Base-by-base conservation (phyloP, 2,329 filamentous ascomycete species). In the Venturiaceae sp. region DNA sequence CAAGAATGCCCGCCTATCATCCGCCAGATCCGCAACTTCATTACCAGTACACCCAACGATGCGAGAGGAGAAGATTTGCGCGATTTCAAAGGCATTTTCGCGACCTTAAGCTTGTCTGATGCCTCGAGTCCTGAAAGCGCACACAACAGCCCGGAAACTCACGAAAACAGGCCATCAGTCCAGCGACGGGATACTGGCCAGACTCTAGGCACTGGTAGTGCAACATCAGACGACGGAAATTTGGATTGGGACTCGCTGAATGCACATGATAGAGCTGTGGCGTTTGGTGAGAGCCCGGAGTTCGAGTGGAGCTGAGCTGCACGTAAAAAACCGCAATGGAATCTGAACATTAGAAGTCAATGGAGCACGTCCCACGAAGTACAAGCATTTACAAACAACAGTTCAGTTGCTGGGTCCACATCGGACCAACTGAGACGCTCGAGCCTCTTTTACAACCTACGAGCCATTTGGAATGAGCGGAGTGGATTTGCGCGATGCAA, bases 1-100 rank as follows among this genome's bases (percentile, higher is more conserved):
- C 83, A 90, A 62, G 87, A 92, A 74, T 88, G 88, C 65, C 86
- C 83, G 11, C 81, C 83, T 0, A 82, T 95, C 44, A 79, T 96
- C 57, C 85, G 85, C 55, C 86, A 82, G 57, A 85, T 96, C 61
- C 86, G 92, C 21, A 85, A 89, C 64, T 89, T 94, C 63, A 83
- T 90, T 53, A 88, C 81, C 7, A 82, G 63, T 16, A 62, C 73
- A 39, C 75, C 77, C 1, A 74, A 73, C 57, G 76, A 81, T 63
- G 69, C 76, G 60, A 71, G 75, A 55, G 75, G 76, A 6, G 84
- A 89, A 66, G 87, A 86, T 64, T 72, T 94, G 21, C 82, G 84
- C 50, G 86, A 92, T 65, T 84, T 94, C 71, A 85, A 84, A 63
- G 83, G 87, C 34, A 79, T 95, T 26, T 92, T 79, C 64, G 28